Conservation (phyloP, 2,329 filamentous ascomycete species). For the Juglanconis juglandina region DNA sequence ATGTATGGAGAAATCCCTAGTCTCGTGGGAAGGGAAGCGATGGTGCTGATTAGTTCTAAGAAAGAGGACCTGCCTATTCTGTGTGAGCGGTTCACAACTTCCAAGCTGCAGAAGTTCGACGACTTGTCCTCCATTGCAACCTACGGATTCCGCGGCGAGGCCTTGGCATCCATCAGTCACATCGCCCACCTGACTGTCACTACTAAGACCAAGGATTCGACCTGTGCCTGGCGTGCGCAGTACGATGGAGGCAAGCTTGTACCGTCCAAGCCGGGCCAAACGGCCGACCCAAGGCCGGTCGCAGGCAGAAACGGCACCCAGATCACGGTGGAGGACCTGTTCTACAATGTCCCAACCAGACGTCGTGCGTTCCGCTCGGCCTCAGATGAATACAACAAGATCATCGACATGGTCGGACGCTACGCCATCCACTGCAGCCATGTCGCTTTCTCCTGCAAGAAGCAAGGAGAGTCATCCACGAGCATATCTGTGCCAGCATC, state of each 20-base stretch:
- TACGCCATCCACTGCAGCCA: slow-evolving; percentile 89
- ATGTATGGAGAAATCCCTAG: slow-evolving; percentile 52
- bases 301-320: slow-evolving; percentile 89
- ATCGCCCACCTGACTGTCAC: slow-evolving; percentile 95
- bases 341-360: slow-evolving; percentile 91
- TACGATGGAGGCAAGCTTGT: slow-evolving; percentile 80
- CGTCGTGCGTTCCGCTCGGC: slow-evolving; percentile 85
- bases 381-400: slow-evolving; percentile 96
- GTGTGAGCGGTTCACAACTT: slow-evolving; percentile 95
- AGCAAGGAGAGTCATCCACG: slow-evolving; percentile 81
- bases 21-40: not conserved
- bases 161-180: slow-evolving; percentile 94
- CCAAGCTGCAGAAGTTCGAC: slow-evolving; percentile 90
- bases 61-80: slow-evolving; percentile 88
- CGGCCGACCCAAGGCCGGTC: slow-evolving; percentile 77
- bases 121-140: slow-evolving; percentile 86
- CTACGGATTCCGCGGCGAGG: slow-evolving; percentile 97
- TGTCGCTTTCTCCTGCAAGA: slow-evolving; percentile 96
- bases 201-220: slow-evolving; percentile 84
- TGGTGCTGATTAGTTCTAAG: slow-evolving; percentile 42
- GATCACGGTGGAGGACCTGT: slow-evolving; percentile 93
- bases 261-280: slow-evolving; percentile 83
- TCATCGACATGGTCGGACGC: slow-evolving; percentile 87
- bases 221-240: slow-evolving; percentile 84
- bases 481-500: slow-evolving; percentile 75